These are phyloP conservation scores for Boletus subparvulus DNA, from an alignment of 768 basidiomycete species.

Conservation along the genomic window DNA sequence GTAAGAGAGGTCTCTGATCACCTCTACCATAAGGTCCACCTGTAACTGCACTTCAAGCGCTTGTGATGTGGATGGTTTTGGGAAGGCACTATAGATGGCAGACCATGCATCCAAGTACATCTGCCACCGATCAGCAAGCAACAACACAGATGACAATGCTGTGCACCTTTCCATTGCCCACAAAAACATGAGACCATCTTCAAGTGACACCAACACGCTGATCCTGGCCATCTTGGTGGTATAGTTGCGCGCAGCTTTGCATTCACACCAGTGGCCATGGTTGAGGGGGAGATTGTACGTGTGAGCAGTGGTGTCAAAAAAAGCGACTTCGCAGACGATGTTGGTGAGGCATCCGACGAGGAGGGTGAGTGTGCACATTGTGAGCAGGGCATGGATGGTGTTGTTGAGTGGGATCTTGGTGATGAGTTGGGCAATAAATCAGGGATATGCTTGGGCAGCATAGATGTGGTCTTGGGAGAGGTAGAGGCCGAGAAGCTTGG, in stretches of 20 bases:
- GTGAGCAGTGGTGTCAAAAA: constrained; percentile 55
- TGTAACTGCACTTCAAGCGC: background rate
- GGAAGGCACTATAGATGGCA: constrained; percentile 35
- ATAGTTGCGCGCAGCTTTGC: constrained; percentile 65
- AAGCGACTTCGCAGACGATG: constrained; percentile 54
- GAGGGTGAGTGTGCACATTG: constrained; percentile 41
- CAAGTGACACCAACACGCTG: constrained; percentile 42
- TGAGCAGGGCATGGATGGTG: constrained; percentile 2
- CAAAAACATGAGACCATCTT: constrained; percentile 68
- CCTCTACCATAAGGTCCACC: constrained; percentile 20
- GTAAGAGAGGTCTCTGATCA: constrained; percentile 49
- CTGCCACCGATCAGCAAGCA: constrained; percentile 33
- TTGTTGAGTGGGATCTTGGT: constrained; percentile 50
- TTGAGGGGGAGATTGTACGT: constrained; percentile 45
- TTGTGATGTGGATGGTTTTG: background rate
- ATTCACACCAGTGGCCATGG: constrained; percentile 42
- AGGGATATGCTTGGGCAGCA: constrained; percentile 71
- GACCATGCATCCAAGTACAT: constrained; percentile 72
- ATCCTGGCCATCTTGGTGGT: constrained; percentile 68
- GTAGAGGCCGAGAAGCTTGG: constrained; percentile 54
- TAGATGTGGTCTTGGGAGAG: constrained; percentile 74
- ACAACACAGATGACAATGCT: too few relatives aligned
- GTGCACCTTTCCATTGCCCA: constrained; percentile 77
- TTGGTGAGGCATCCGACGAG: constrained; percentile 57
- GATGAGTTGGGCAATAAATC: constrained; percentile 67